Percentiles rank a stretch among this genome's conserved stretches.
phyloP scores from a whole-genome alignment of 2,329 filamentous ascomycete species.

The Colletotrichum gigasporum region DNA sequence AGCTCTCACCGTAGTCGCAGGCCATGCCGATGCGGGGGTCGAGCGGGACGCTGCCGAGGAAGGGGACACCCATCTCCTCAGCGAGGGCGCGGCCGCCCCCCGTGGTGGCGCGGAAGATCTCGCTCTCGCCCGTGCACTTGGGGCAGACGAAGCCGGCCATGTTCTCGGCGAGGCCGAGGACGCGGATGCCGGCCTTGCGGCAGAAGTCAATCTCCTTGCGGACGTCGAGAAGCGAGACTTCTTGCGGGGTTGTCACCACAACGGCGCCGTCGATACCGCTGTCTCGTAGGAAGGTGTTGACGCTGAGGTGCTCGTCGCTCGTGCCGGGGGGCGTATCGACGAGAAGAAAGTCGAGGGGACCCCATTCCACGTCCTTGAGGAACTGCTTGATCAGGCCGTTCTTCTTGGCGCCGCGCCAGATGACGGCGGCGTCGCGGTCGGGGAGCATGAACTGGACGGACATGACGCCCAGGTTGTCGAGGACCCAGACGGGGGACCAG shows the following conservation, averaged over 20 bases:
- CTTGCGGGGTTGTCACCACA: conserved; percentile 93
- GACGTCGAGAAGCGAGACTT: conserved; percentile 91
- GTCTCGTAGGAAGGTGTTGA: conserved; percentile 91
- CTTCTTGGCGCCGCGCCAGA: conserved; percentile 98
- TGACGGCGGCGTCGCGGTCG: conserved; percentile 91
- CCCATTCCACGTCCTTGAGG: conserved; percentile 97
- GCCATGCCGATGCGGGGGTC: conserved; percentile 96
- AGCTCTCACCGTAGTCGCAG: conserved; percentile 97
- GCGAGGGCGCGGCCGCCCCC: conserved; percentile 85
- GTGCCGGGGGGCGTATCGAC: conserved; percentile 97
- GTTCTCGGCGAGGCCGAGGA: conserved; percentile 94
- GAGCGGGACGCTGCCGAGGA: conserved; percentile 87
- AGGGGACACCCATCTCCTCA: conserved; percentile 86
- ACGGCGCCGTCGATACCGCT: conserved; percentile 94
- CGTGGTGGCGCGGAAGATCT: conserved; percentile 92
- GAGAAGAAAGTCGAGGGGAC: conserved; percentile 89
- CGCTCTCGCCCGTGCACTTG: conserved; percentile 81
- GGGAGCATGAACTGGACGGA: conserved; percentile 98
- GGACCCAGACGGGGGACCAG: conserved; percentile 96
- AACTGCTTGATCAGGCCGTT: conserved; percentile 99
- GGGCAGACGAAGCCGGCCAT: conserved; percentile 98
- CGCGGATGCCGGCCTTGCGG: conserved; percentile 87
- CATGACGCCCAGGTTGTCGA: conserved; percentile 95
- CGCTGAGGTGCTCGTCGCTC: conserved; percentile 92
- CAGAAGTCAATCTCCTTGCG: conserved; percentile 99